phyloP scores from a whole-genome alignment of 1,139 yeast genomes.

The Casaregolazyma lundiana region DNA sequence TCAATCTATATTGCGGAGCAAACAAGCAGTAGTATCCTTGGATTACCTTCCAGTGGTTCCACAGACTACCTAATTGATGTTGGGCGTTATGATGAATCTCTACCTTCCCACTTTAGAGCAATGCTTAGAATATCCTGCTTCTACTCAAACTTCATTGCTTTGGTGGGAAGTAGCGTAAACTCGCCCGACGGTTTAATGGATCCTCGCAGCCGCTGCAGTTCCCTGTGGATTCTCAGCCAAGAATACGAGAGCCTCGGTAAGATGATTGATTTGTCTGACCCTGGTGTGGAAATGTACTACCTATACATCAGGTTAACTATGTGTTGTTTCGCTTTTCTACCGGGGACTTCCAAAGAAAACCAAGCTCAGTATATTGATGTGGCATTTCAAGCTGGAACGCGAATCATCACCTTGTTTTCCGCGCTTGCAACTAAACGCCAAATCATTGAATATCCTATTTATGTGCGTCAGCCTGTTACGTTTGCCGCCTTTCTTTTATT shows the following conservation, averaged over 20 bases:
- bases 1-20: conserved; percentile 85
- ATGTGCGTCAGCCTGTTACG: conserved; percentile 78
- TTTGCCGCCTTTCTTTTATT: conserved; percentile 76
- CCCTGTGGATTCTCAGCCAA: conserved; percentile 67
- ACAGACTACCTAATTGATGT: conserved; percentile 79
- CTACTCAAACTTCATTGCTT: conserved; percentile 77
- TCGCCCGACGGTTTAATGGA: conserved; percentile 88
- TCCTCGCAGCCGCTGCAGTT: conserved; percentile 76
- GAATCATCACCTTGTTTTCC: conserved; percentile 74
- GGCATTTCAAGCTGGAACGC: conserved; percentile 77
- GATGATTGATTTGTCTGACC: conserved; percentile 51
- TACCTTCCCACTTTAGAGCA: conserved; percentile 70
- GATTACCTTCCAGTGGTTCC: conserved; percentile 81
- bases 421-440: conserved; percentile 62
- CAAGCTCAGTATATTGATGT: conserved; percentile 80
- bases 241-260: conserved; percentile 69
- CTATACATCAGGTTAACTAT: conserved; percentile 75
- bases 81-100: conserved; percentile 61
- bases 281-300: conserved; percentile 71
- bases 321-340: conserved; percentile 85
- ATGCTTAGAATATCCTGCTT: conserved; percentile 71
- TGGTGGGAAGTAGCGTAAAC: conserved; percentile 85
- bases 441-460: conserved; percentile 80
- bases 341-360: conserved; percentile 85
- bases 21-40: conserved; percentile 84